Base-by-base conservation (phyloP, 73 alveolate species). In the Diophrys sp. region DNA sequence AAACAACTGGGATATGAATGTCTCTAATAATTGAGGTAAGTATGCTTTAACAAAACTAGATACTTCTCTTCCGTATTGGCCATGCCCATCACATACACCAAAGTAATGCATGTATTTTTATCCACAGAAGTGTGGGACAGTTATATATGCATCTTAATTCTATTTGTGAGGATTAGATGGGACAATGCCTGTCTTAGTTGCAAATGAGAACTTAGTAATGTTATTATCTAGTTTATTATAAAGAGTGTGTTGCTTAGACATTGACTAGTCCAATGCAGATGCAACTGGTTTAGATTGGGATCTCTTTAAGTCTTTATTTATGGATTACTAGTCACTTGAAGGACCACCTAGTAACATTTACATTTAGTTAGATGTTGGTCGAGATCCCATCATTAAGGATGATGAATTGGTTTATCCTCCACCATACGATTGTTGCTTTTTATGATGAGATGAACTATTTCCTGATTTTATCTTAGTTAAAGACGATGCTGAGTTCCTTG, bases 1-100 rank as follows among this genome's bases (percentile, higher is more conserved):
- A 44, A 5, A 11, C 62, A 44, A 44, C 62, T 44, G 62, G 5
- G 5, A 44, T 44, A 44, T 44, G 5, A 44, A 44, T 44, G n/a
- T 44, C 5, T 44, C 5, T 18, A 44, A 44, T 44, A 44, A 44
- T 11, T 18, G 62, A 11, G 62, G 62, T 44, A 44, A 44, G 18
- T 11, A 44, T 44, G 18, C 62, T 44, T 44, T 44, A 44, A 93
- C 76, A 54, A 76, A 86, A 2, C 91, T 84, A 32, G 94, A 82
- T 14, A 89, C 96, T 71, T 89, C 92, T 70, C 82, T 82, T 18
- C 98, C 98, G 82, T 82, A 81, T 53, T 76, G 54, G 25, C 98
- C 98, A 78, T 93, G 98, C 24, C 98, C 98, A 78, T 93, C 98
- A 67, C 98, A 93, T 26, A 93, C 95, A 23, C 95, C 93, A 81